Percentiles rank a stretch among this genome's conserved stretches.
These are phyloP conservation scores for Sistotremastrum suecicum DNA, from an alignment of 768 basidiomycete genomes.

Conservation along the genomic window DNA sequence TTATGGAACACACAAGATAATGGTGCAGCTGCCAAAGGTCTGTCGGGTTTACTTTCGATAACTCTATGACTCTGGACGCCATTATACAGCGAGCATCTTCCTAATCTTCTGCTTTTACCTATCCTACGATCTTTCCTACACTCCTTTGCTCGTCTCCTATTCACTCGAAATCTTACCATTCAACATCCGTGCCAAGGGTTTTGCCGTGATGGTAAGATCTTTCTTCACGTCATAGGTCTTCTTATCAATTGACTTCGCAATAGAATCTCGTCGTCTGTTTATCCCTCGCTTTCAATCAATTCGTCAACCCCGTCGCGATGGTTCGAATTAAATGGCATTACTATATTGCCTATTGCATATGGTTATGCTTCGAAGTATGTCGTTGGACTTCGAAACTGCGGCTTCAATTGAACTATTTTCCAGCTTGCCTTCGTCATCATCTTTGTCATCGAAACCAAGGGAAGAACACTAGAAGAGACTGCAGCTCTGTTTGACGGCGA, in stretches of 20 bases:
- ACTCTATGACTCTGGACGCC: neutral
- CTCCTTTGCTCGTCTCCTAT: conserved; percentile 51
- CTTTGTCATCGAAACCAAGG: conserved; percentile 52
- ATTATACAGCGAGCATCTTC: conserved; percentile 37
- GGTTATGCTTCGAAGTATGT: conserved; percentile 24
- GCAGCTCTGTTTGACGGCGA: conserved; percentile 59
- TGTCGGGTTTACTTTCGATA: neutral
- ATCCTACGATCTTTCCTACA: conserved; percentile 59
- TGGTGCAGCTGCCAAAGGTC: conserved; percentile 18
- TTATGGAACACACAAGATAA: conserved; percentile 19
- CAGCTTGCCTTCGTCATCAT: conserved; percentile 43
- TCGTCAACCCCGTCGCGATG: conserved; percentile 67
- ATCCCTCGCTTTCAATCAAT: conserved; percentile 65
- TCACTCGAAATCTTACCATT: conserved; percentile 72
- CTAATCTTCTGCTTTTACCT: conserved; percentile 47
- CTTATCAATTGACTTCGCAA: neutral
- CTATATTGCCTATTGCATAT: conserved; percentile 50
- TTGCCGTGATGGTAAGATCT: conserved; percentile 50
- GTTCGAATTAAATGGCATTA: conserved; percentile 29
- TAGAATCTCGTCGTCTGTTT: conserved; percentile 52
- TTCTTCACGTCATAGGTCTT: neutral
- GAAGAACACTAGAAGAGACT: conserved; percentile 63
- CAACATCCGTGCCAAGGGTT: conserved; percentile 66
- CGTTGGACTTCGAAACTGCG: no score
- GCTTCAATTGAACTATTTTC: conserved; percentile 10